Percentiles rank a stretch among this genome's conserved stretches.
Evolutionary conservation across 2,329 filamentous ascomycete genomes (phyloP).

Genomic region (Colletotrichum chlorophyti): DNA sequence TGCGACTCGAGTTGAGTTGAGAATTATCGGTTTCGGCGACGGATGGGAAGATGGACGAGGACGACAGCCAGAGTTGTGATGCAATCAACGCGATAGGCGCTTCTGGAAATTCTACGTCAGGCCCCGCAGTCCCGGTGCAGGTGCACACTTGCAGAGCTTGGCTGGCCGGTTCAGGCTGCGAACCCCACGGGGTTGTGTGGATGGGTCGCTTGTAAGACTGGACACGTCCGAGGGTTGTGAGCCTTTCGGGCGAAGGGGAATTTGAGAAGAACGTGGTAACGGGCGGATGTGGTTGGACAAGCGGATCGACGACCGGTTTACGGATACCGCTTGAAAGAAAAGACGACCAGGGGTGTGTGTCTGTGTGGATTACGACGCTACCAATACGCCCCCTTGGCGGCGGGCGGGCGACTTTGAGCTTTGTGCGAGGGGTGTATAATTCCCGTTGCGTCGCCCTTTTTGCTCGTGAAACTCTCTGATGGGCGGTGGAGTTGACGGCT

Average conservation of each 20-base stretch:
- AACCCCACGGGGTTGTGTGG: constrained; percentile 27
- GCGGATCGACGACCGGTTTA: constrained; percentile 5
- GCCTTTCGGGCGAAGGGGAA: constrained; percentile 34
- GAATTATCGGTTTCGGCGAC: background rate
- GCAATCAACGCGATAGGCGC: constrained; percentile 21
- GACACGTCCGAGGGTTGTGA: background rate
- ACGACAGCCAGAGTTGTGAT: constrained; percentile 10
- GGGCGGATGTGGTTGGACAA: constrained; percentile 31
- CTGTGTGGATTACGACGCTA: constrained; percentile 4
- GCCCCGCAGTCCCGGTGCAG: background rate
- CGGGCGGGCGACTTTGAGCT: constrained; percentile 15
- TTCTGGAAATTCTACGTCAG: constrained; percentile 23
- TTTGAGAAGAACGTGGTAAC: constrained; percentile 23
- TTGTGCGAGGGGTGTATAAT: background rate
- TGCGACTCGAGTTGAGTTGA: constrained; percentile 3
- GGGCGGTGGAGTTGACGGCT: background rate
- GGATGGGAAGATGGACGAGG: background rate
- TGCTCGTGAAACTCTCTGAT: constrained; percentile 12
- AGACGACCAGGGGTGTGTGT: constrained; percentile 2
- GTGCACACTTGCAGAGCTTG: background rate
- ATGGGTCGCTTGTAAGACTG: too few relatives aligned
- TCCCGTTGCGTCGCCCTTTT: background rate
- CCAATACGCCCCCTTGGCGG: constrained; percentile 21
- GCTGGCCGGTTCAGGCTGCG: constrained; percentile 10
- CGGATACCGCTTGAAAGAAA: constrained; percentile 21